Evolutionary conservation across 352 stramenopile genomes (phyloP).

Genomic region (Lagenidium giganteum): DNA sequence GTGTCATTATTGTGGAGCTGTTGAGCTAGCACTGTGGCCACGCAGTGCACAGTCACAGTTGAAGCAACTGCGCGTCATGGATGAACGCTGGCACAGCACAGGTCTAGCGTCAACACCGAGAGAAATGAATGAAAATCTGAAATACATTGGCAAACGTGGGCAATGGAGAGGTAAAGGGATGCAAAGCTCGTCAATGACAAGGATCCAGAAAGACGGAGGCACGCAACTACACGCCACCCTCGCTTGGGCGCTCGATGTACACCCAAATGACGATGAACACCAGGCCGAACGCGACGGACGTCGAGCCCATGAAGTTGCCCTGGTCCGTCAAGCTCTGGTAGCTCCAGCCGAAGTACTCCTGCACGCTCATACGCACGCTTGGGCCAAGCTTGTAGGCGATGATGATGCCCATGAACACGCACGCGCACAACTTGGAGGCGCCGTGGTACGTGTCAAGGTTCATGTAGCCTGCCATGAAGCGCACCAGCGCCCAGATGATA

Average conservation of each 20-base stretch:
- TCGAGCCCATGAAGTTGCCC: slow-evolving; percentile 74
- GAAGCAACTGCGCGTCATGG: too few relatives aligned
- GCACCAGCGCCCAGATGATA: slow-evolving; percentile 64
- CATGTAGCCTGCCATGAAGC: slow-evolving; percentile 80
- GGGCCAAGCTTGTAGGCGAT: slow-evolving; percentile 76
- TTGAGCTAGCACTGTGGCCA: too few relatives aligned
- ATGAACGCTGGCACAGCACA: too few relatives aligned
- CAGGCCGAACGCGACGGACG: slow-evolving; percentile 68
- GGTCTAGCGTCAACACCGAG: too few relatives aligned
- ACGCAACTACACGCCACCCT: too few relatives aligned
- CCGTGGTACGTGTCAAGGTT: slow-evolving; percentile 65
- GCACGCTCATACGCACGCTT: slow-evolving; percentile 81
- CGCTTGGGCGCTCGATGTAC: slow-evolving; percentile 78
- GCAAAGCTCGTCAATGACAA: too few relatives aligned
- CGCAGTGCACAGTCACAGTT: too few relatives aligned
- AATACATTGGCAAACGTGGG: too few relatives aligned
- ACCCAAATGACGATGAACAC: slow-evolving; percentile 81
- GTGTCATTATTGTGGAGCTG: too few relatives aligned
- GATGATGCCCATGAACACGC: slow-evolving; percentile 78
- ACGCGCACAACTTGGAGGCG: slow-evolving; percentile 66
- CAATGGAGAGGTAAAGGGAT: too few relatives aligned
- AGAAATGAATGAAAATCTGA: too few relatives aligned
- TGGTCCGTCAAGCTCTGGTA: slow-evolving; percentile 83
- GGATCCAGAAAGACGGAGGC: too few relatives aligned
- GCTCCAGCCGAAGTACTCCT: slow-evolving; percentile 87